A percentile compares a stretch with the other conserved stretches of the same genome.
phyloP scores from a whole-genome alignment of 257 asterid genomes.

The Solanum raphanifolium region DNA sequence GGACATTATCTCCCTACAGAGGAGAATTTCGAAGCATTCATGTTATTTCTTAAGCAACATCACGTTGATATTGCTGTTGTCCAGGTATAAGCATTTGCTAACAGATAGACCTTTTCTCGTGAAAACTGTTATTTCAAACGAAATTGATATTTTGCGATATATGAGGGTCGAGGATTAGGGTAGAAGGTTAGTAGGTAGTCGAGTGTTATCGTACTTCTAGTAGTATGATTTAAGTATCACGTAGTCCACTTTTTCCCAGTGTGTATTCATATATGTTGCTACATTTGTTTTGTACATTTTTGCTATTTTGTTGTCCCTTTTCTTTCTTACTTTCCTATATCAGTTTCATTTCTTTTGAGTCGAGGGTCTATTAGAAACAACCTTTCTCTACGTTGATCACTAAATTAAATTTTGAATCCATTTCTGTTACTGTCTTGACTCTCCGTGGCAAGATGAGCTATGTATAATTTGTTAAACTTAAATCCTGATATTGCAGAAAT shows the following conservation, averaged over 20 bases:
- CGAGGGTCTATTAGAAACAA: neutral
- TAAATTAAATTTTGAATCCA: neutral
- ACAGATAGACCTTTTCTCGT: neutral
- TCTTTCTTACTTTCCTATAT: neutral
- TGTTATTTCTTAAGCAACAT: slow-evolving; percentile 48
- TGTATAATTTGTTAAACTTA: neutral
- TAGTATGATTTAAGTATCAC: neutral
- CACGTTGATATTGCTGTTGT: slow-evolving; percentile 48
- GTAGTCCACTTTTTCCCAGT: neutral
- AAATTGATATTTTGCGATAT: neutral
- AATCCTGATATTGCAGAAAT: slow-evolving; percentile 39
- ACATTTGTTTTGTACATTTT: neutral
- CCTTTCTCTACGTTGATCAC: neutral
- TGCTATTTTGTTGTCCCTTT: neutral
- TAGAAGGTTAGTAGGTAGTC: neutral
- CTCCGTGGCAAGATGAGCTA: neutral
- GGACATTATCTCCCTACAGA: slow-evolving; percentile 95
- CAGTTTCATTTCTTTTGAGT: neutral
- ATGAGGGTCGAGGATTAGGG: accelerated
- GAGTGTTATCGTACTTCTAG: neutral
- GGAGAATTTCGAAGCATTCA: slow-evolving; percentile 75
- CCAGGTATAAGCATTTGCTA: slow-evolving; percentile 39
- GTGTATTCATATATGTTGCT: neutral
- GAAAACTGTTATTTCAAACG: neutral
- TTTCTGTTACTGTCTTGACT: neutral